Conservation (phyloP, 2,329 filamentous ascomycete species). For the Colletotrichum tanaceti region DNA sequence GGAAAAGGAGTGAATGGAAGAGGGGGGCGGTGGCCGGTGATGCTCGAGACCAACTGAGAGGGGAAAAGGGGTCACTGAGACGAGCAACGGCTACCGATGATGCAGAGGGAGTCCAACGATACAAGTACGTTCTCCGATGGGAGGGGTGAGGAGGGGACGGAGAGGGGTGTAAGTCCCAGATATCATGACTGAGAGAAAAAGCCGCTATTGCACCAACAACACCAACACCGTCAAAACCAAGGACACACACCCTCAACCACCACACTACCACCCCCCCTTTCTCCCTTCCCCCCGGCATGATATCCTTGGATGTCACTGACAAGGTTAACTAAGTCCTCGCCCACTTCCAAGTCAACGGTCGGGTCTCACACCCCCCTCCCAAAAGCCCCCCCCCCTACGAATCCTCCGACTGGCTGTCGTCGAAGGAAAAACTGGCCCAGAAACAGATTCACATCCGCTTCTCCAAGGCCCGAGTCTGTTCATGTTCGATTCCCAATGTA, state of each 20-base stretch:
- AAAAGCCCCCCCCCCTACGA: slow-evolving; percentile 16
- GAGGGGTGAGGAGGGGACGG: background rate
- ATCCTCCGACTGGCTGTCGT: slow-evolving; percentile 27
- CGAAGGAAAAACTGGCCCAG: background rate
- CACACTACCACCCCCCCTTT: slow-evolving; percentile 11
- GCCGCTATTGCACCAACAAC: slow-evolving; percentile 15
- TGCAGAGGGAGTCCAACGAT: slow-evolving; percentile 21
- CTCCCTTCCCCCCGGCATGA: slow-evolving; percentile 1
- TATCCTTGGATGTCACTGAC: slow-evolving; percentile 11
- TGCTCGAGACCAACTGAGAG: slow-evolving; percentile 8
- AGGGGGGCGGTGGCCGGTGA: slow-evolving; percentile 2
- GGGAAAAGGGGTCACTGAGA: background rate
- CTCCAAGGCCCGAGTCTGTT: background rate
- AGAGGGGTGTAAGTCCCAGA: slow-evolving; percentile 5
- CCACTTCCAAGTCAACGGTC: slow-evolving; percentile 1
- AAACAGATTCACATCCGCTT: background rate
- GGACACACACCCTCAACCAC: background rate
- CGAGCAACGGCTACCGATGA: slow-evolving; percentile 10
- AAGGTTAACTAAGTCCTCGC: slow-evolving; percentile 11
- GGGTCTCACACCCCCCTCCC: slow-evolving; percentile 7
- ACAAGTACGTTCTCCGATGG: slow-evolving; percentile 31
- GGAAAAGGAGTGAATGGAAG: background rate
- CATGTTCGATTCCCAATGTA: slow-evolving; percentile 4
- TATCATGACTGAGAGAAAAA: slow-evolving; percentile 17
- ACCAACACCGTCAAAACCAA: background rate